Evolutionary conservation across 805 yeast genomes (phyloP), one percentile per base, ranked within the genome.

Genomic region (Metschnikowia borealis): DNA sequence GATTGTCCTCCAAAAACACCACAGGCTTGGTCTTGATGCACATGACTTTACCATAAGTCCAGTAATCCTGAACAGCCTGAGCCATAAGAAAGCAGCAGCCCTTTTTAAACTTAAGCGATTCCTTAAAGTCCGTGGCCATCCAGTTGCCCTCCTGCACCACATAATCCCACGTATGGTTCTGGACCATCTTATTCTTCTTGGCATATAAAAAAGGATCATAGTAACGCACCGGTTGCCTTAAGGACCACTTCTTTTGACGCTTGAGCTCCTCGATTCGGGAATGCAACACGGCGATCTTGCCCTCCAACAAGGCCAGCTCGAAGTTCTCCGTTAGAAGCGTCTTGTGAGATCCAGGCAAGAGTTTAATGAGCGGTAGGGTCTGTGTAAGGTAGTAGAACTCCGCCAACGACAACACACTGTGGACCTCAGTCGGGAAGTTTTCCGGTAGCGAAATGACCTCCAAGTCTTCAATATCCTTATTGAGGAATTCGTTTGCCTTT

Each of bases 231-330:
- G 96, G 96, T 64, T 94, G 99, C 47, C 96, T 77, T 47, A 94
- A 71, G 20, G 96, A 85, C 98, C 99, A 94, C 59, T 87, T 83
- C 2, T 88, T 87, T 51, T 85, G 85, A 43, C 96, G 75, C 64
- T 89, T 89, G 54, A 94, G 74, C 64, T 92, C 98, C 62, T 92
- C 98, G 43, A 94, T 91, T 53, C 98, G 76, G 1, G 95, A 86
- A 59, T 89, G 87, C 17, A 89, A 82, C 10, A 90, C 97, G 0
- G 96, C 88, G 2, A 92, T 83, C 63, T 91, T 87, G 3, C 97
- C 96, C 63, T 94, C 99, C 13, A 89, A 79, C 33, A 91, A 71
- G 0, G 96, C 88, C 59, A 86, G 80, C 62, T 89, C 96, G 68
- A 82, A 94, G 50, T 87, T 82, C 46, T 89, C 92, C 0, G 98